Evolutionary conservation across 495 filamentous ascomycete species (phyloP).

Genomic region (Penicillium riverlandense): DNA sequence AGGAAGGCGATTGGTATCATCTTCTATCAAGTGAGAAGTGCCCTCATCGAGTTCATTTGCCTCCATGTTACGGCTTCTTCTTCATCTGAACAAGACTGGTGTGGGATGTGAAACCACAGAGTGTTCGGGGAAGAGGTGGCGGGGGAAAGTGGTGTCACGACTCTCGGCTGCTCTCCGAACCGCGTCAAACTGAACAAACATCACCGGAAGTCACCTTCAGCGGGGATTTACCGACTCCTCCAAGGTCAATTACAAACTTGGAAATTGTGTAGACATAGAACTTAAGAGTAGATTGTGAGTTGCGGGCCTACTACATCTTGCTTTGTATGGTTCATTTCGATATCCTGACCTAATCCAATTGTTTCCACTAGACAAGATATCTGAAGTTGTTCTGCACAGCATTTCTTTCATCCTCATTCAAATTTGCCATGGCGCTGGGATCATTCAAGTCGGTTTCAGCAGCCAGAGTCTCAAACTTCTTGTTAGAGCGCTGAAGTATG

Average conservation of each 20-base stretch:
- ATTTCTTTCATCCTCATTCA: slow-evolving; percentile 9
- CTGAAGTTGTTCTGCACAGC: slow-evolving; percentile 12
- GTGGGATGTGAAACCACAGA: neutral
- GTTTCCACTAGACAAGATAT: slow-evolving; percentile 9
- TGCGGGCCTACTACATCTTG: too few relatives aligned
- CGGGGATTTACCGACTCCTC: too few relatives aligned
- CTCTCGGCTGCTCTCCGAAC: neutral
- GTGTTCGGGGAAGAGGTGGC: neutral
- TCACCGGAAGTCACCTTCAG: neutral
- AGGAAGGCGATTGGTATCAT: slow-evolving; percentile 1
- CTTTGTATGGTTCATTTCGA: neutral
- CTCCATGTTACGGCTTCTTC: neutral
- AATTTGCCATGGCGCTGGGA: neutral
- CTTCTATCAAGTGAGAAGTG: neutral
- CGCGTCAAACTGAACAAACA: neutral
- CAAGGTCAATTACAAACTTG: too few relatives aligned
- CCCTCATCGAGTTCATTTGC: neutral
- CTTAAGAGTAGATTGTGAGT: too few relatives aligned
- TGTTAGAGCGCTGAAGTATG: slow-evolving; percentile 4
- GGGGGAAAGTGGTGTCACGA: neutral
- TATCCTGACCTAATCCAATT: neutral
- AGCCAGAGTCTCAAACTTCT: slow-evolving; percentile 9
- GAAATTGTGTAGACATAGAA: too few relatives aligned
- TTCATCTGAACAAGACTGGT: neutral
- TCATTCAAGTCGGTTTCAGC: slow-evolving; percentile 7